These are phyloP conservation scores for Fusarium bactridioides DNA, from an alignment of 2,329 filamentous ascomycete species.

Conservation along the genomic window DNA sequence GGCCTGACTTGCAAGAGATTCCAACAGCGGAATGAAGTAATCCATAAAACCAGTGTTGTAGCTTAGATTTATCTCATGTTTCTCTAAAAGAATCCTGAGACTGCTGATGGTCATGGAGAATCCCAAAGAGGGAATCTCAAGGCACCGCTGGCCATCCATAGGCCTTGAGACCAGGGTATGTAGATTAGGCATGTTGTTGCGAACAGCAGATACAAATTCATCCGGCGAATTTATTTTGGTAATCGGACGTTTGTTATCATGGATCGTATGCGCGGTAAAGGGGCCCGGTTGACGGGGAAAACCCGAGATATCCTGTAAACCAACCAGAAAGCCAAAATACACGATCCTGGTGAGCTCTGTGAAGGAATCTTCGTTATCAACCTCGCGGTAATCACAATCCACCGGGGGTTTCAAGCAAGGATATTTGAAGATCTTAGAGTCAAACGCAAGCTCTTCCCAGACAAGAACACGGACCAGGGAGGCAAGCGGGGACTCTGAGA, in stretches of 20 bases:
- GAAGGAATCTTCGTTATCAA: neutral
- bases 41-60: neutral
- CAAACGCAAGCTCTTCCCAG: slow-evolving; percentile 8
- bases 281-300: too few relatives aligned
- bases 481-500: neutral
- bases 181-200: neutral
- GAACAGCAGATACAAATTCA: neutral
- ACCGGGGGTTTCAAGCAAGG: neutral
- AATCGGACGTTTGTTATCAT: too few relatives aligned
- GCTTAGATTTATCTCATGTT: rapidly evolving
- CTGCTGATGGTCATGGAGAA: neutral
- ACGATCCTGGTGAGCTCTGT: neutral
- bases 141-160: neutral
- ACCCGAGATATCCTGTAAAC: neutral
- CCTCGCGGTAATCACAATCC: neutral
- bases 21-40: neutral
- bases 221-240: neutral
- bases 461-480: neutral
- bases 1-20: neutral
- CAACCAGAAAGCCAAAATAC: neutral
- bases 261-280: neutral
- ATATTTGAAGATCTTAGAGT: too few relatives aligned
- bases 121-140: neutral
- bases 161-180: slow-evolving; percentile 5
- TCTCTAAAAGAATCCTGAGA: neutral